Evolutionary conservation across 139 green algal species (phyloP), one percentile per base, ranked within the genome.

Genomic region (Micromonas commoda): DNA sequence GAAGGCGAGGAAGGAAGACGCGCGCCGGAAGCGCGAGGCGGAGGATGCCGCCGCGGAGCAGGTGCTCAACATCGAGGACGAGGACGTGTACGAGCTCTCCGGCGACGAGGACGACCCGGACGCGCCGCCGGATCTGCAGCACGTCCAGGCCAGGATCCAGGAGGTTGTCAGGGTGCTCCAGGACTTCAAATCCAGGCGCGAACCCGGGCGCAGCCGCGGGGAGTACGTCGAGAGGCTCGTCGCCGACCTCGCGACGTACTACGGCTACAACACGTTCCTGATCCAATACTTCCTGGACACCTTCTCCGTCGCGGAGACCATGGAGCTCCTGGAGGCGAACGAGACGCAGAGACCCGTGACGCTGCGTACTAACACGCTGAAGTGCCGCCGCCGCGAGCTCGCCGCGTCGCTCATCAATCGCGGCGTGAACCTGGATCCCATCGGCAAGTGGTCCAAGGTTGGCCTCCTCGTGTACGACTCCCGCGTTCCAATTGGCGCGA

Each of bases 241-340:
- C 76, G 80, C 77, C 24, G 93, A 98, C 80, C 82, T 98, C 37
- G 81, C 67, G 13, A 83, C 83, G 20, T 98, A 97, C 83, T 99
- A 98, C 71, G 91, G 89, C 37, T 99, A 99, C 89, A 99, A 98
- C 82, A 84, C 88, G 26, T 99, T 97, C 86, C 88, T 99, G 87
- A 70, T 94, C 37, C 90, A 93, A 37, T 83, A 87, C 26, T 82
- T 97, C 52, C 76, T 96, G 45, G 84, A 86, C 70, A 83, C 93
- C 72, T 85, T 85, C 68, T 57, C 78, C 0, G 76, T 81, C 20
- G 75, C 74, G 19, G 83, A 87, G 77, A 73, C 70, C 16, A 74
- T 86, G 29, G 83, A 88, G 82, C 70, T 88, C 31, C 34, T 88
- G 67, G 83, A 88, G 33, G 85, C 84, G 28, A 87, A 83, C 64